phyloP scores from a whole-genome alignment of 1,284 basidiomycete species.

The Boletus subluridellus region DNA sequence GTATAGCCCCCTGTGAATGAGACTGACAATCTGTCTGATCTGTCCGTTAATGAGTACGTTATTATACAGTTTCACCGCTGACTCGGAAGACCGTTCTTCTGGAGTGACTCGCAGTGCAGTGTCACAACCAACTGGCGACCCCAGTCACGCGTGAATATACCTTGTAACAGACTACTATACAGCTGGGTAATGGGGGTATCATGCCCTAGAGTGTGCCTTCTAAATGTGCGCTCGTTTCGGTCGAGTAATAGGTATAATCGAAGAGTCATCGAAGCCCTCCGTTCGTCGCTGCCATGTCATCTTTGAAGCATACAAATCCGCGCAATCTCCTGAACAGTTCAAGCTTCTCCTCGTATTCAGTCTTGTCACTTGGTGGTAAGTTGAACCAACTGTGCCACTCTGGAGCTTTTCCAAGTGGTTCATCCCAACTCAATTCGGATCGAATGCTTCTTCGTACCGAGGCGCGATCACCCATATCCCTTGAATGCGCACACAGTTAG shows the following conservation, averaged over 20 bases:
- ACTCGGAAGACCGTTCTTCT: no score
- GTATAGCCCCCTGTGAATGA: no score
- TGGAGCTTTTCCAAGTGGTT: constrained; percentile 47
- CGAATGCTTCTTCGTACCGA: constrained; percentile 51
- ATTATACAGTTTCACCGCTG: no score
- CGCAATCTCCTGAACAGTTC: constrained; percentile 36
- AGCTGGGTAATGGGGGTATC: constrained; percentile 24
- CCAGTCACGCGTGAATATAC: constrained; percentile 10
- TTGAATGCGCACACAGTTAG: constrained; percentile 28
- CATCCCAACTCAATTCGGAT: constrained; percentile 50
- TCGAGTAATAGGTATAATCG: constrained; percentile 12
- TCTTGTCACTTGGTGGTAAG: constrained; percentile 24
- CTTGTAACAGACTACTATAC: constrained; percentile 27
- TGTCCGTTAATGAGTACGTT: no score
- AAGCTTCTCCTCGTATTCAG: constrained; percentile 21
- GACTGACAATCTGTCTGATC: no score
- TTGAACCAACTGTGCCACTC: constrained; percentile 56
- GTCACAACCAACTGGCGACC: background rate
- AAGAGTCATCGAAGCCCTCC: constrained; percentile 4
- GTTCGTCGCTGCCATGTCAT: constrained; percentile 2
- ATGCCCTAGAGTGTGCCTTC: constrained; percentile 20
- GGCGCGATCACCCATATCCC: constrained; percentile 74
- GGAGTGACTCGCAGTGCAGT: no score
- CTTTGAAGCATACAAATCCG: constrained; percentile 43
- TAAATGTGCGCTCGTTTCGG: constrained; percentile 18